Evolutionary conservation across 2,329 filamentous ascomycete genomes (phyloP), one percentile per base, ranked within the genome.

Genomic region (Cephalotrichum gorgonifer): DNA sequence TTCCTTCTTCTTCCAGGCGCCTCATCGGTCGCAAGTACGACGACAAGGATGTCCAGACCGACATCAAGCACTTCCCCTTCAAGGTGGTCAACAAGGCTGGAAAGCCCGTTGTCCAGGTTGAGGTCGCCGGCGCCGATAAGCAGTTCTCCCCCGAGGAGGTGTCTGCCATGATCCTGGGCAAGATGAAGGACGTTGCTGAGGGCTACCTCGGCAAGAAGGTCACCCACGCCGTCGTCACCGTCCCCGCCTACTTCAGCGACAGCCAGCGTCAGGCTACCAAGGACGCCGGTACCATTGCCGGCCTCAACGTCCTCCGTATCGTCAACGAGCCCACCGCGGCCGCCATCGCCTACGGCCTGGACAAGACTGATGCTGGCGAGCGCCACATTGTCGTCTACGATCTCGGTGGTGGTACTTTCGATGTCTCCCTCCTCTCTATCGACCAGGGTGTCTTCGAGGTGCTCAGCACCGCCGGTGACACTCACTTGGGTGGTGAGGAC

Each of bases 21-120:
- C 70, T 93, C 61, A 90, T 93, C 64, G 87, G 87, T 62, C 86
- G 86, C 68, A 93, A 90, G 72, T 90, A 76, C 68, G 71, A 73
- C 46, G 87, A 93, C 67, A 86, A 85, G 74, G 87, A 94, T 56
- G 84, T 96, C 57, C 90, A 96, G 75, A 78, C 75, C 65, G 93
- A 98, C 65, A 79, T 93, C 65, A 97, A 98, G 86, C 87, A 96
- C 78, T 96, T 95, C 80, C 91, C 93, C 63, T 98, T 91, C 85
- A 88, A 88, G 74, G 86, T 98, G 53, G 65, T 88, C 63, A 79
- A 86, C 77, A 90, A 93, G 77, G 81, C 86, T 70, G 89, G 83
- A 66, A 95, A 96, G 76, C 93, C 93, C 55, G 73, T 83, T 57
- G 83, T 98, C 64, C 78, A 85, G 65, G 86, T 91, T 60, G 69